Evolutionary conservation across 768 basidiomycete species (phyloP).

Genomic region (Pisolithus tinctorius): DNA sequence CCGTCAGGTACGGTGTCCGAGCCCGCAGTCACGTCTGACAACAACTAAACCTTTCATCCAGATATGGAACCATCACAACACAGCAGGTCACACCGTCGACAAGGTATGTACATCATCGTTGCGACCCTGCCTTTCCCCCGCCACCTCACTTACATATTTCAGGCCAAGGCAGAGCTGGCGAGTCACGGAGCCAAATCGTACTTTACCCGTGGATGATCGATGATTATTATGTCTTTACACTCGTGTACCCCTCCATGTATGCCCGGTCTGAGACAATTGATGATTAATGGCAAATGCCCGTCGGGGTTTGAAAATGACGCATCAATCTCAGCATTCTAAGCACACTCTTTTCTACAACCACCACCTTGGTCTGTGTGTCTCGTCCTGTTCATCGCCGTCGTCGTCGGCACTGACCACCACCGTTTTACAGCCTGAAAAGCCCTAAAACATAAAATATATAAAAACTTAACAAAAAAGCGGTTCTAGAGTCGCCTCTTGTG

Average conservation of each 20-base stretch:
- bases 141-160: slow-evolving; percentile 7
- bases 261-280: background rate
- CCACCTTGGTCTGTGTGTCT: slow-evolving; percentile 52
- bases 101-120: slow-evolving; percentile 44
- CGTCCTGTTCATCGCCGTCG: slow-evolving; percentile 11
- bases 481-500: slow-evolving; percentile 73
- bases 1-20: slow-evolving; percentile 49
- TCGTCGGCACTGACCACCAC: slow-evolving; percentile 11
- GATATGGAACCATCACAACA: slow-evolving; percentile 74
- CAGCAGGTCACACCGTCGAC: slow-evolving; percentile 83
- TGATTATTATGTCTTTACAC: background rate
- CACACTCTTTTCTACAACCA: slow-evolving; percentile 47
- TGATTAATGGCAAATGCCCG: slow-evolving; percentile 2
- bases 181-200: slow-evolving; percentile 83
- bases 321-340: slow-evolving; percentile 13
- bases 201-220: slow-evolving; percentile 67
- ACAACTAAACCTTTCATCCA: slow-evolving; percentile 21
- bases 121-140: background rate
- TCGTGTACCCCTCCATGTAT: slow-evolving; percentile 1
- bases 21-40: slow-evolving; percentile 4
- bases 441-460: slow-evolving; percentile 52
- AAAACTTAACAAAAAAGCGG: slow-evolving; percentile 66
- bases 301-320: slow-evolving; percentile 38
- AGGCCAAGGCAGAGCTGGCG: slow-evolving; percentile 83
- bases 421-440: slow-evolving; percentile 44